Percentiles rank a stretch among this genome's conserved stretches.
Conservation (phyloP, 345 rosid species). For the Viola odorata region DNA sequence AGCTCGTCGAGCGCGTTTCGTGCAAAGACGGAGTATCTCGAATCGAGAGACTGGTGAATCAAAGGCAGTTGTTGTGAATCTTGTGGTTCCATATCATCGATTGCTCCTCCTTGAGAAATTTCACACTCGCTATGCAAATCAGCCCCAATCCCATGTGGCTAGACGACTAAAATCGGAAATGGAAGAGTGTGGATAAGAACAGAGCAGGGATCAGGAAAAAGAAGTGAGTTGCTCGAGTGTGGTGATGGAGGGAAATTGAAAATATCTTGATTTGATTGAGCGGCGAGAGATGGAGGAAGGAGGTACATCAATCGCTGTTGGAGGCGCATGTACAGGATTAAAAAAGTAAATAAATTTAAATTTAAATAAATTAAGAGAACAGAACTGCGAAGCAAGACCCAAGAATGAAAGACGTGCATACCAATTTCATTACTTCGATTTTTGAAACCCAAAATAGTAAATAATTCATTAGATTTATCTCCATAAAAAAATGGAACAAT, state of each 20-base stretch:
- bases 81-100: slow-evolving; percentile 50
- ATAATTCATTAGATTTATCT: too few species aligned
- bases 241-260: slow-evolving; percentile 3
- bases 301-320: slow-evolving; percentile 23
- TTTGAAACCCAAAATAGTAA: too few species aligned
- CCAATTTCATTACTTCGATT: too few species aligned
- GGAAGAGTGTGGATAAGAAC: background rate
- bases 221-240: background rate
- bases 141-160: slow-evolving; percentile 62
- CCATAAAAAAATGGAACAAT: too few species aligned
- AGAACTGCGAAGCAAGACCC: too few species aligned
- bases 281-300: slow-evolving; percentile 19
- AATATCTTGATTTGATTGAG: slow-evolving; percentile 26
- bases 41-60: slow-evolving; percentile 43
- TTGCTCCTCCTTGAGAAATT: slow-evolving; percentile 16
- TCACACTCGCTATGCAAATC: slow-evolving; percentile 4
- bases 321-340: too few species aligned
- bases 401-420: too few species aligned
- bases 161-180: background rate
- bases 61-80: slow-evolving; percentile 43
- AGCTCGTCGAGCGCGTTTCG: slow-evolving; percentile 68
- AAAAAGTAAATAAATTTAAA: too few species aligned
- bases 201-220: background rate
- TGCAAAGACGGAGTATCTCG: slow-evolving; percentile 48
- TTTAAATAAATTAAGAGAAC: too few species aligned